Conservation (phyloP, 2,329 filamentous ascomycete genomes). For the Penicillium sp. region DNA sequence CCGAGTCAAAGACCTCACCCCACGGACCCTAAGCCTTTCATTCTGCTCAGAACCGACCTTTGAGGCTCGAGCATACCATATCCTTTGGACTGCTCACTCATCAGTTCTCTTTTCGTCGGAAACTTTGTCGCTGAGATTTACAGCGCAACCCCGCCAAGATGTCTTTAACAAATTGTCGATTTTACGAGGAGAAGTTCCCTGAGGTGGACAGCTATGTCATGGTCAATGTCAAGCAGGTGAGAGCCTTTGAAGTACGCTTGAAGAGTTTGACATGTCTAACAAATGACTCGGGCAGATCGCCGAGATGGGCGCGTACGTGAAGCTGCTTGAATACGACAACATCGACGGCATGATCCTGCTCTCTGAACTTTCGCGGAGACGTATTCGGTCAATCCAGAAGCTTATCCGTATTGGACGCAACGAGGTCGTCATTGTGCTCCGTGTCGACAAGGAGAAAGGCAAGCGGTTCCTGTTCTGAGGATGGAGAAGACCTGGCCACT, state of each 20-base stretch:
- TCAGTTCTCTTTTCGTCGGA: conserved; percentile 6
- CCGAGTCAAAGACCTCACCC: conserved; percentile 20
- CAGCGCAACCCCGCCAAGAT: conserved; percentile 58
- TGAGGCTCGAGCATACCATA: conserved; percentile 7
- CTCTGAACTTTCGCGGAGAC: conserved; percentile 92
- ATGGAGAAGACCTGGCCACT: conserved; percentile 9
- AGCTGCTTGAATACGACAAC: conserved; percentile 98
- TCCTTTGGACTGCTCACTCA: conserved; percentile 11
- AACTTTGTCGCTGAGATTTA: conserved; percentile 16
- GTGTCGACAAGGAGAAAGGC: conserved; percentile 99
- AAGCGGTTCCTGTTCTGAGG: conserved; percentile 25
- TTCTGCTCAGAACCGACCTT: conserved; percentile 11
- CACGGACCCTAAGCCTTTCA: conserved; percentile 7
- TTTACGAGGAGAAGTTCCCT: conserved; percentile 95
- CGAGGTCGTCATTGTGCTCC: conserved; percentile 95
- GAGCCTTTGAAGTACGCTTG: conserved; percentile 1
- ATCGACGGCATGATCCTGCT: conserved; percentile 99
- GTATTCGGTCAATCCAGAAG: conserved; percentile 98
- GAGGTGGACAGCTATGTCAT: conserved; percentile 99
- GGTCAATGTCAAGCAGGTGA: conserved; percentile 97
- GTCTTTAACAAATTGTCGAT: conserved; percentile 94
- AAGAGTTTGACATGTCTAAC: neutral
- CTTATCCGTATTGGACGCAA: conserved; percentile 96
- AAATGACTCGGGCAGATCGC: conserved; percentile 62
- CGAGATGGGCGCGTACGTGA: conserved; percentile 99